Evolutionary conservation across 2,329 filamentous ascomycete species (phyloP).

Genomic region (Penicillium sp.): DNA sequence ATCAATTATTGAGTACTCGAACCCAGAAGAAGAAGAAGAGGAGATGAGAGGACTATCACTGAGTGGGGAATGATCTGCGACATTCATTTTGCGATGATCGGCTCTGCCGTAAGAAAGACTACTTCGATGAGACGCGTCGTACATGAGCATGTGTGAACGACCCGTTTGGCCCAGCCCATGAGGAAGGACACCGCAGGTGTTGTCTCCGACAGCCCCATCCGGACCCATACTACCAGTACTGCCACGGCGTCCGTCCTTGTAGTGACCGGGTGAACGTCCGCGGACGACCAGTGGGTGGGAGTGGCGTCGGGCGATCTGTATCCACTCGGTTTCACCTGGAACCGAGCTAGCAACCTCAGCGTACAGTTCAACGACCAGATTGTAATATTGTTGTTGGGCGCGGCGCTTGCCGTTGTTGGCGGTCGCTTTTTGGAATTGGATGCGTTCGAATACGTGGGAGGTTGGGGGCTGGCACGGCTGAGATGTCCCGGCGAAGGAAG

Average conservation of each 20-base stretch:
- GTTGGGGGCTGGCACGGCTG: constrained; percentile 41
- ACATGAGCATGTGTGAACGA: constrained; percentile 36
- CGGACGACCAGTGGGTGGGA: constrained; percentile 86
- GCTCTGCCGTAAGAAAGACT: constrained; percentile 34
- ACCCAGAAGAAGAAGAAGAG: constrained; percentile 41
- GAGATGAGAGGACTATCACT: constrained; percentile 42
- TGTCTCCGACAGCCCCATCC: constrained; percentile 55
- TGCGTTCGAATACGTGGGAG: constrained; percentile 75
- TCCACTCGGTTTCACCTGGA: constrained; percentile 55
- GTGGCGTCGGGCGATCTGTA: constrained; percentile 70
- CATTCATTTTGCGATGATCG: constrained; percentile 40
- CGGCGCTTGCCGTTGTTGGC: constrained; percentile 91
- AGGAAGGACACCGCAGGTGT: constrained; percentile 31
- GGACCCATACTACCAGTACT: constrained; percentile 71
- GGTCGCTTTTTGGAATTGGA: constrained; percentile 92
- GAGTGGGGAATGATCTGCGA: constrained; percentile 38
- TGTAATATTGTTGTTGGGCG: constrained; percentile 89
- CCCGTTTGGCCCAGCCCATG: constrained; percentile 32
- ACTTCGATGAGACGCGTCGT: constrained; percentile 35
- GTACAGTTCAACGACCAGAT: constrained; percentile 82
- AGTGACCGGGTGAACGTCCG: constrained; percentile 77
- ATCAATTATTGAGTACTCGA: constrained; percentile 41
- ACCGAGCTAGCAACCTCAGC: constrained; percentile 59
- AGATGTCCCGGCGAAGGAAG: constrained; percentile 31
- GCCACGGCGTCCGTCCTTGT: constrained; percentile 68